Base-by-base conservation (phyloP, 257 asterid species). In the Nicotiana undulata region DNA sequence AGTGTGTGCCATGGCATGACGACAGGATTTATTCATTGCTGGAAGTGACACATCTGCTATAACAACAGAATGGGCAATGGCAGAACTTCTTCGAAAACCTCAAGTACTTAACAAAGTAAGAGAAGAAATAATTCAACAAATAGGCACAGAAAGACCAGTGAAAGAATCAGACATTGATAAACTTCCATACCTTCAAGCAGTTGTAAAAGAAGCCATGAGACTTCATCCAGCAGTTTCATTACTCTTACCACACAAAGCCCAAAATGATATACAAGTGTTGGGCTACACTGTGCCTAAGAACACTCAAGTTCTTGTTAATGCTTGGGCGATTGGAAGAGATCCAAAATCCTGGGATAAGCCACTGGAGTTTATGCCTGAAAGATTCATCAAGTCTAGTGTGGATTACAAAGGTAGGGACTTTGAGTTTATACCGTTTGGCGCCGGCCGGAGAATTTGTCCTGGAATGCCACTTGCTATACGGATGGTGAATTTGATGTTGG, bases 11-110 rank as follows among this genome's bases (percentile, higher is more conserved):
- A 37, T 51, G 18, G 13, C 56, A 13, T 15, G 56, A 17, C 40
- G 58, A 20, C 34, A 70, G 77, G 77, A 70, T 44, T 70, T 70
- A 3, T 70, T 70, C 37, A 70, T 70, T 12, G 77, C 77, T 0
- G 77, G 77, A 0, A 70, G 77, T 46, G 77, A 70, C 0, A 70
- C 77, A 46, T 70, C 77, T 0, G 59, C 77, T n/a, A 44, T 44
- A 31, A 70, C 77, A 22, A 70, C 77, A 70, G 77, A 70, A 70
- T 70, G 77, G 77, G 77, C 77, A 44, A 70, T 70, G 77, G 77
- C 77, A 2, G 77, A 70, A 46, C 77, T 70, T 0, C 77, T 70
- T 22, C 77, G 77, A 70, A 70, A 70, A 22, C 77, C 77, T 44
- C 13, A 70, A 70, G 37, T 44, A 6, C 46, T 40, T 8, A 9